Evolutionary conservation across 176 grass and related monocot genomes (phyloP), one percentile per base, ranked within the genome.

Genomic region (Eleusine coracana): DNA sequence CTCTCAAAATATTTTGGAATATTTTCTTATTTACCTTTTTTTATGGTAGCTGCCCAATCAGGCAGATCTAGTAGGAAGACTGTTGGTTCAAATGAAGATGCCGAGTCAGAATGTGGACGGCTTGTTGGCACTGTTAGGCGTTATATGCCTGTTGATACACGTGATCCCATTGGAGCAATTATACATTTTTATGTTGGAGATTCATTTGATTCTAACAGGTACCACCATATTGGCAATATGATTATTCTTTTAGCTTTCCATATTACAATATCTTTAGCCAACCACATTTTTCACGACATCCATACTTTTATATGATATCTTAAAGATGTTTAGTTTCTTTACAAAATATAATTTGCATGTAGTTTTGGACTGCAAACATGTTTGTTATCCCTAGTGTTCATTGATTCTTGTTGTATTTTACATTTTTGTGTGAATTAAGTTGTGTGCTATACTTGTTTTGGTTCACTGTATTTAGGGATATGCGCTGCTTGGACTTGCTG

Each of bases 101-200:
- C 23, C 21, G 97, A 99, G 84, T 42, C 34, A 29, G 85, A 80
- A 76, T 84, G 83, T 77, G 91, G 93, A 71, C 85, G 91, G 20
- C 76, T 96, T 86, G 89, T 91, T 67, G 97, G 97, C 79, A 99
- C 97, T 21, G 87, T 99, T 61, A 92, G 97, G 68, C 93, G 97
- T 42, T 86, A 99, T 80, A 87, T 54, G 64, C 97, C 97, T 89
- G 90, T 96, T 81, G 97, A 99, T 68, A 96, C 89, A 63, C 97
- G 97, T 65, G 97, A 99, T 79, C 89, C 87, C 0, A 59, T 80
- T 68, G 97, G 97, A 75, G 97, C 91, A 71, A 94, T 94, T 85
- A 76, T 99, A 76, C 97, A 99, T 90, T 99, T 96, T 72, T 94
- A 94, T 89, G 40, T 90, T 89, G 93, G 89, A 31, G 96, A 99